Percentiles rank a stretch among this genome's conserved stretches.
Evolutionary conservation across 257 asterid genomes (phyloP).

Genomic region (Scutellaria galericulata): DNA sequence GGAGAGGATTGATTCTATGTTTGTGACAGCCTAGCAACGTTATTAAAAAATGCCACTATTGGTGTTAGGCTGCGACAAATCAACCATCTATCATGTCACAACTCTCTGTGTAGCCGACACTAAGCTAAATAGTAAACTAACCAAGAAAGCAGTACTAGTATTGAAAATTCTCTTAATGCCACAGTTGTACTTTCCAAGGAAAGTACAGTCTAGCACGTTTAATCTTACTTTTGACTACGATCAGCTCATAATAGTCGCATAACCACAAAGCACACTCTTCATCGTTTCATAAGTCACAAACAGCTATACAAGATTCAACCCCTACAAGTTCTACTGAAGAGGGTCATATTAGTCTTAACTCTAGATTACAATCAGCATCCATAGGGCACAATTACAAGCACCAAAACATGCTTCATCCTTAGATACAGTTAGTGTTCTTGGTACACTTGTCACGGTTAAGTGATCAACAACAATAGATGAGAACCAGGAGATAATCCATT

Average conservation of each 20-base stretch:
- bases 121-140: no score
- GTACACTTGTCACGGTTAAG: background rate
- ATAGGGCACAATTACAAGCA: background rate
- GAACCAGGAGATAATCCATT: background rate
- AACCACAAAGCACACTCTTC: conserved; percentile 1
- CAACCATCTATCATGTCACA: no score
- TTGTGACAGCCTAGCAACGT: no score
- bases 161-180: no score
- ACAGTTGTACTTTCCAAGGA: no score
- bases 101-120: no score
- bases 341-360: background rate
- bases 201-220: no score
- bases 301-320: background rate
- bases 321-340: background rate
- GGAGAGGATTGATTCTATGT: no score
- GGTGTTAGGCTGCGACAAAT: no score
- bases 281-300: background rate
- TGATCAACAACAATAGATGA: background rate
- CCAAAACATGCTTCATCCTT: conserved; percentile 17
- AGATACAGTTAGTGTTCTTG: background rate
- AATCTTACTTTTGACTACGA: background rate
- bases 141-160: no score
- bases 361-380: background rate
- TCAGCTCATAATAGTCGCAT: background rate
- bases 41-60: no score